Base-by-base conservation (phyloP, 257 asterid genomes). In the Dorcoceras hygrometricum region DNA sequence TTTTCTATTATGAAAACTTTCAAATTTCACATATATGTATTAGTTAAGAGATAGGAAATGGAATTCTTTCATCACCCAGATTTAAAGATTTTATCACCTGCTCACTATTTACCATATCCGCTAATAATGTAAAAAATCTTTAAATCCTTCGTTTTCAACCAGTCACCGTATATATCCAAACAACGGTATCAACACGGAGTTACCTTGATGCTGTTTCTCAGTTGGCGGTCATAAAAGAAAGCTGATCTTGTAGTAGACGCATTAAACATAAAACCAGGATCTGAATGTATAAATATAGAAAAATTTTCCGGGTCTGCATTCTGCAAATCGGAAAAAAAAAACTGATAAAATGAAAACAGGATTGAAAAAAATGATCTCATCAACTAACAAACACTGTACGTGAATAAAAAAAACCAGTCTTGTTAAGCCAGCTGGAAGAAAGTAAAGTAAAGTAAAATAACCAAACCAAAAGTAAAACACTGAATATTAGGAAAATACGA, bases 241-340 rank as follows among this genome's bases (percentile, higher is more conserved):
- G 78, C 26, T 0, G 91, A 80, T 64, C 86, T 84, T 16, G 96
- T 87, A 6, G 91, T 90, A 5, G 91, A 83, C 72, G 91, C 87
- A 83, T 94, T 87, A 73, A 88, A 87, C 71, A 76, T 84, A 73
- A 85, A 90, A 69, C 96, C 95, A 66, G 98, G 99, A 76, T 87
- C 88, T 9, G 96, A 80, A 71, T 94, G 98, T 74, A 90, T 51
- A 67, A 82, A 85, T 63, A 90, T 79, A 2, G 98, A 87, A 72
- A 79, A 94, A 1, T 75, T 80, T 12, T 69, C 80, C 75, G 56
- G 73, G 50, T 84, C 96, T 43, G 77, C 96, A 77, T 80, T 78
- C 99, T 94, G 95, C 80, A 80, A 75, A 58, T 51, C 64, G 46
- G 58, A 68, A 8, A 72, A 39, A 10, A 64, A 19, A 59, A 4